A percentile compares a stretch with the other conserved stretches of the same genome.
Evolutionary conservation across 2,329 filamentous ascomycete species (phyloP).

Genomic region (Fusarium beomiforme): DNA sequence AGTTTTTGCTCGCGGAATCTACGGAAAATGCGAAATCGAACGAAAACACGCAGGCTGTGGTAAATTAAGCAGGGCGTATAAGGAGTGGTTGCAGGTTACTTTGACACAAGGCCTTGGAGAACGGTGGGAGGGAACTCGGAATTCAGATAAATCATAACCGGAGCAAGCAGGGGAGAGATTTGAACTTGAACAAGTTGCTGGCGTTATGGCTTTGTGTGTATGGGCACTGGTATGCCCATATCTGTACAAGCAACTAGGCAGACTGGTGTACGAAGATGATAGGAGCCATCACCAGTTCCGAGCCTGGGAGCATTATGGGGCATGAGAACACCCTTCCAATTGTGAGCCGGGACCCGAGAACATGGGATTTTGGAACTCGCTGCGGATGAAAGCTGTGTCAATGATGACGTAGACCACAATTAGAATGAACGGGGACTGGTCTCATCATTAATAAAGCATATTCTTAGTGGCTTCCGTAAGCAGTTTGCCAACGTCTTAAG

Average conservation of each 20-base stretch:
- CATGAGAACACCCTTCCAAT: background rate
- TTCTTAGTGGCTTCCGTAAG: background rate
- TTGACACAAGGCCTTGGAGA: constrained; percentile 14
- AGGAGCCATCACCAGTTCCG: background rate
- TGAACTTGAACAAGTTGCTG: constrained; percentile 17
- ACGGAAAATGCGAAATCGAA: constrained; percentile 21
- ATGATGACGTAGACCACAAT: constrained; percentile 17
- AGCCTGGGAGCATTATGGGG: background rate
- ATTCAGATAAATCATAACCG: constrained; percentile 27
- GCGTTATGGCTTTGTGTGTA: constrained; percentile 37
- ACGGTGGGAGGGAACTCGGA: constrained; percentile 8
- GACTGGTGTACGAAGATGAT: background rate
- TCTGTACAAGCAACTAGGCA: constrained; percentile 17
- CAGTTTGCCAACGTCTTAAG: background rate
- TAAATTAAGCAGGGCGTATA: constrained; percentile 24
- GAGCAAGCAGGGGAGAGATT: constrained; percentile 37
- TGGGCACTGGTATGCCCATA: constrained; percentile 22
- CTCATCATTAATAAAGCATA: constrained; percentile 1
- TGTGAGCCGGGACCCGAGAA: background rate
- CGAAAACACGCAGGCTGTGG: constrained; percentile 24
- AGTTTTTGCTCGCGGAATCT: constrained; percentile 15
- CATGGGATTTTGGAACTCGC: background rate
- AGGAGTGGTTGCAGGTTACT: constrained; percentile 11
- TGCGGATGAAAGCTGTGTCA: background rate
- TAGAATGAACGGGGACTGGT: constrained; percentile 35